Evolutionary conservation across 2,329 filamentous ascomycete species (phyloP), one percentile per base, ranked within the genome.

Genomic region (Xylaria digitata): DNA sequence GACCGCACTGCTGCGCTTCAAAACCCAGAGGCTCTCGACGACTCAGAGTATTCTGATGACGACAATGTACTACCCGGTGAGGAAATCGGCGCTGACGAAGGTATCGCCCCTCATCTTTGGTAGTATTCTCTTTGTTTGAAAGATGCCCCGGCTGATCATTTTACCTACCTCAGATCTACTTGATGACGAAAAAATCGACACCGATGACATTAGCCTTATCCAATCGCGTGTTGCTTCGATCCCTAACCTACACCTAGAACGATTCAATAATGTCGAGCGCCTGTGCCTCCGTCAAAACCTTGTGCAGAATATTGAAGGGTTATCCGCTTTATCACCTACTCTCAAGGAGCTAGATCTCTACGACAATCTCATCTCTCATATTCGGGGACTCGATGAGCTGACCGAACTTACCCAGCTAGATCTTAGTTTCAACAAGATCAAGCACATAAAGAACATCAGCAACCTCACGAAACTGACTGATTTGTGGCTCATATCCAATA

Each of bases 391-490:
- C 52, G 94, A 97, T 61, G 84, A 88, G 52, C 87, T 97, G 64
- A 88, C 85, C 13, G 85, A 92, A 68, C 86, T 99, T 61, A 93
- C 87, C 6, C 91, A 84, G 63, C 87, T 99, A 61, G 96, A 99
- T 78, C 85, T 99, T 58, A 96, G 92, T 79, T 99, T 97, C 87
- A 99, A 99, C 84, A 98, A 98, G 84, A 95, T 99, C 83, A 97
- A 97, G 79, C 94, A 97, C 80, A 97, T 99, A 83, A 97, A 97
- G 80, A 89, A 95, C 75, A 83, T 98, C 71, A 86, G 86, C 65
- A 91, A 95, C 74, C 82, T 99, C 66, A 90, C 83, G 23, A 86
- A 93, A 61, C 86, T 98, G 64, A 91, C 86, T 69, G 93, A 98
- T 72, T 78, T 99, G 2, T 99, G 92, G 79, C 92, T 99, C 73